Base-by-base conservation (phyloP, 2,329 filamentous ascomycete genomes). In the Aureobasidium sp. region DNA sequence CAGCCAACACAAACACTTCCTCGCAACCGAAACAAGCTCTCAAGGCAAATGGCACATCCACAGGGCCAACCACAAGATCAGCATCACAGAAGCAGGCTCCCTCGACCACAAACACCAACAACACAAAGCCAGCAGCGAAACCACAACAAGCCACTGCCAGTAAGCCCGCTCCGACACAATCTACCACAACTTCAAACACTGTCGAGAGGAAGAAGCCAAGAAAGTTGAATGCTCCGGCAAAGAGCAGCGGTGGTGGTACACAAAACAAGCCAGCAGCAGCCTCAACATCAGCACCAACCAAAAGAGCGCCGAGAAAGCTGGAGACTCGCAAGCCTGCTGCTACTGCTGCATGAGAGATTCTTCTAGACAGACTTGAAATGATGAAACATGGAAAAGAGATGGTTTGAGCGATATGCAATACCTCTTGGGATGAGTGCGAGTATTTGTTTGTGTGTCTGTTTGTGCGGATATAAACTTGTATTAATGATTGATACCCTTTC, bases 301-400 rank as follows among this genome's bases (percentile, higher is more conserved):
- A 64, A 17, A 70, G 66, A 48, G 63, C 67, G 6, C 70, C 70
- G 2, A 62, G 70, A 4, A 72, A 72, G 44, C 46, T 72, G 0
- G 68, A 70, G 41, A 50, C 65, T 8, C 66, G 70, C 5, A 69
- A 70, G 26, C 51, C 66, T 52, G 46, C 61, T 53, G 55, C 50
- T 46, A 48, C 59, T 51, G 57, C 57, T 51, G 51, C 51, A 7
- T 48, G 29, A 29, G 2, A 17, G 26, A n/a, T 6, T 12, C n/a
- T 46, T 20, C 20, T 10, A 2, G 34, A 5, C 34, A 15, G 34
- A 37, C 20, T 15, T 3, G 34, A 15, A 37, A 5, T 37, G 13
- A 15, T 5, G 1, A 37, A 13, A 37, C 34, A 15, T 8, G 32
- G 10, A 34, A 34, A 10, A 9, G 9, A 34, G 8, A 34, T 12